Conservation (phyloP, 2,329 filamentous ascomycete species). For the Verticillium nonalfalfae region DNA sequence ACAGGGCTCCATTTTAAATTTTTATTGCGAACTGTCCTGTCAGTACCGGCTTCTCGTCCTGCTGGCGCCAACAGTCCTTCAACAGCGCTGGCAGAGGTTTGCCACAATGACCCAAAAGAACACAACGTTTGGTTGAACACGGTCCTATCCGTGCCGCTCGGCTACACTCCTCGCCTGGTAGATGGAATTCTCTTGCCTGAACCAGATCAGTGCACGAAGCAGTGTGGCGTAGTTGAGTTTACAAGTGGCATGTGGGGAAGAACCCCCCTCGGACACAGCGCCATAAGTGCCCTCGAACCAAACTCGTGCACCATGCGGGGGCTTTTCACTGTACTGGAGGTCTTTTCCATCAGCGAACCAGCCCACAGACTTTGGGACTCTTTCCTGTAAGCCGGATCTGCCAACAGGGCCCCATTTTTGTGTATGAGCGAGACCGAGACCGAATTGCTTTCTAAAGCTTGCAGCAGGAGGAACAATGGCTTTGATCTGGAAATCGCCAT, state of each 20-base stretch:
- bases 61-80: neutral
- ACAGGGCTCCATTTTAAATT: too few relatives aligned
- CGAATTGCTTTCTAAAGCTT: neutral
- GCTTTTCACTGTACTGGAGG: neutral
- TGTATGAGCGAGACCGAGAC: neutral
- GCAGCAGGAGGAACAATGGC: neutral
- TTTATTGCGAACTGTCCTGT: neutral
- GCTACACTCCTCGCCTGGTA: neutral
- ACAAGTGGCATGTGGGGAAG: neutral
- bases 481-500: neutral
- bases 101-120: neutral
- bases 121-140: neutral
- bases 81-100: neutral
- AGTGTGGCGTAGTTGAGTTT: neutral
- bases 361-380: neutral
- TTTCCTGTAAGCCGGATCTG: neutral
- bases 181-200: neutral
- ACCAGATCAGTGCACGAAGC: neutral
- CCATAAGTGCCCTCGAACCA: neutral
- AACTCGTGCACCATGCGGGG: neutral
- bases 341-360: neutral
- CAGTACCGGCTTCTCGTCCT: neutral
- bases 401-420: neutral
- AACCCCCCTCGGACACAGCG: neutral
- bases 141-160: neutral